A percentile compares a stretch with the other conserved stretches of the same genome.
Conservation (phyloP, 805 yeast species). For the Metschnikowia baotianmanensis region DNA sequence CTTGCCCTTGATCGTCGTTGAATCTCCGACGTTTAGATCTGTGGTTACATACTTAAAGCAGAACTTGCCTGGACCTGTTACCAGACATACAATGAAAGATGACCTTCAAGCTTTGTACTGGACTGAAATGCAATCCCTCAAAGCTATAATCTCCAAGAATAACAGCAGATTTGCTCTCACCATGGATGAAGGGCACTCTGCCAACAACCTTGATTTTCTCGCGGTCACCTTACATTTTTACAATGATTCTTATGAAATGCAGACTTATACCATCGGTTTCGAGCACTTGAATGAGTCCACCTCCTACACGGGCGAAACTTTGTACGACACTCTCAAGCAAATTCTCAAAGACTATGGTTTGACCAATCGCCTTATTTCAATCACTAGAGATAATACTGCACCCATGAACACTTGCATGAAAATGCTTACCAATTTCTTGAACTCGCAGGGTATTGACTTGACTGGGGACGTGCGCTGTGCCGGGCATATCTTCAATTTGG, state of each 20-base stretch:
- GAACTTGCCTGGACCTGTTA: background rate
- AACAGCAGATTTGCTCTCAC: conserved; percentile 3
- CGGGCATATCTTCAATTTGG: conserved; percentile 4
- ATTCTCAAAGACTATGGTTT: conserved; percentile 1
- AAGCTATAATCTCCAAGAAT: background rate
- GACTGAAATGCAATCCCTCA: conserved; percentile 1
- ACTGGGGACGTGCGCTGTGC: conserved; percentile 4
- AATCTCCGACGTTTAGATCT: background rate
- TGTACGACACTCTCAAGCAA: background rate
- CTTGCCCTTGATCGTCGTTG: conserved; percentile 1
- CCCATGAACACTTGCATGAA: conserved; percentile 4
- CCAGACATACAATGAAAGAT: background rate
- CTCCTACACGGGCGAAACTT: conserved; percentile 3
- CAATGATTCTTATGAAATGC: background rate
- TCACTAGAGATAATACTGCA: conserved; percentile 6
- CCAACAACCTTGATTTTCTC: conserved; percentile 1
- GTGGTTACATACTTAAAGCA: background rate
- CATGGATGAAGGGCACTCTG: conserved; percentile 2
- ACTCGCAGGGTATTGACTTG: background rate
- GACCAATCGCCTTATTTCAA: background rate
- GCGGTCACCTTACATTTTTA: conserved; percentile 1
- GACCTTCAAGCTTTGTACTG: conserved; percentile 1
- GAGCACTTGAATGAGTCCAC: conserved; percentile 1
- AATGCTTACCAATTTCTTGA: background rate
- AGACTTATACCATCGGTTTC: conserved; percentile 5